Evolutionary conservation across 2,329 filamentous ascomycete species (phyloP), one percentile per base, ranked within the genome.

Genomic region (Ophiobolus disseminans): DNA sequence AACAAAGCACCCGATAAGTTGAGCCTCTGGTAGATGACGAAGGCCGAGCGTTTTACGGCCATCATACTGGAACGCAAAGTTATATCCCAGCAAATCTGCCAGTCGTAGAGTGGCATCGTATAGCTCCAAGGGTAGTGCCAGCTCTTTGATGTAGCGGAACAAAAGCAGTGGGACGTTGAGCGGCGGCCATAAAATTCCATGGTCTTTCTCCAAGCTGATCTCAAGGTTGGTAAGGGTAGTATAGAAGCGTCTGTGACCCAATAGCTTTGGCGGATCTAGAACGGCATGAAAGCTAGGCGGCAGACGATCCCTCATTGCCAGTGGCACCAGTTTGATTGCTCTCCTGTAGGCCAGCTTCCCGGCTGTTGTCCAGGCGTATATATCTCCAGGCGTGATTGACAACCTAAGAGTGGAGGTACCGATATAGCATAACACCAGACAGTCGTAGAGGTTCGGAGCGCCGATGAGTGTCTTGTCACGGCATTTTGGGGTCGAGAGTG

Each of bases 371-470:
- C 89, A 96, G 35, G 68, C 66, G 54, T 80, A 80, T 10, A 97
- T 73, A 56, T 95, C 89, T 9, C 85, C 87, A 6, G 93, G 76
- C 17, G 86, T 85, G n/a, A 90, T 79, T 0, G 92, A 91, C 46
- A 94, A 78, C 46, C 88, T 85, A 59, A 96, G 78, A 20, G 96
- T 77, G 36, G 94, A 64, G 28, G 85, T 85, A 1, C 85, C 92
- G 25, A 97, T 73, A 74, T 97, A 97, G 66, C 89, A 91, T 9
- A 96, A 70, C 1, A 80, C 86, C 42, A 97, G 73, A 0, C 87
- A 88, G 58, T 96, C 92, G 32, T 89, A 75, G 26, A 95, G 75
- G 41, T 77, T 84, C 1, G 92, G 91, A 2, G 67, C 63, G 7
- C 60, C 84, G 64, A 66, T 69, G 77, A 84, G 82, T 35, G 76